A percentile compares a stretch with the other conserved stretches of the same genome.
Evolutionary conservation across 306 rosid genomes (phyloP).

Genomic region (Cucumis melo): DNA sequence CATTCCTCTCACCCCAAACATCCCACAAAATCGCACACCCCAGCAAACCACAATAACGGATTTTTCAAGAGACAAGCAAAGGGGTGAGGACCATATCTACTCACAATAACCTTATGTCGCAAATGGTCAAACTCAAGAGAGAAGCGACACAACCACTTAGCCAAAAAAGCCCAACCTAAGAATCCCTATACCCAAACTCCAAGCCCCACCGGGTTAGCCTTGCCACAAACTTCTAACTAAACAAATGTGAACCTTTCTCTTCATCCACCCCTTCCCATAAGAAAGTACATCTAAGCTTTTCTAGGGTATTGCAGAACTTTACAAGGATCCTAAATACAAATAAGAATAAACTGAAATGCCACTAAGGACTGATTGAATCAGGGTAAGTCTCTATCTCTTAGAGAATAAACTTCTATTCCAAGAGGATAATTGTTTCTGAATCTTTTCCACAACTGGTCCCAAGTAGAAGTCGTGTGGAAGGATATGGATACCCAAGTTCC

Average conservation of each 20-base stretch:
- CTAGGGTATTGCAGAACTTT: background rate
- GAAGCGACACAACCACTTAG: background rate
- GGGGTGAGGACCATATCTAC: background rate
- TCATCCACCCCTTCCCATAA: background rate
- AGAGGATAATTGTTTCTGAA: background rate
- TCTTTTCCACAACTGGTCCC: background rate
- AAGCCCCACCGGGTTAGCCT: background rate
- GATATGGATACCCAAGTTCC: background rate
- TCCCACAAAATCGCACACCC: no score
- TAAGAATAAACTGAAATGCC: background rate
- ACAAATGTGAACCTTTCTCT: background rate
- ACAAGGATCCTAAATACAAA: background rate
- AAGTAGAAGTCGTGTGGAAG: background rate
- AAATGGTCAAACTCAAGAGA: background rate
- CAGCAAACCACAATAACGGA: no score
- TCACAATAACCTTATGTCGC: background rate
- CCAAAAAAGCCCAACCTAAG: background rate
- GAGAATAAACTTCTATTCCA: background rate
- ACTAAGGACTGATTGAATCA: background rate
- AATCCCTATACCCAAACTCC: background rate
- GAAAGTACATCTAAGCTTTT: background rate
- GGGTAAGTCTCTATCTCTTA: background rate
- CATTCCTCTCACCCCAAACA: no score
- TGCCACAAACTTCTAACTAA: background rate
- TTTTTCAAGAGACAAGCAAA: no score